Percentiles rank a stretch among this genome's conserved stretches.
phyloP scores from a whole-genome alignment of 257 asterid species.

The Thymus quinquecostatus region DNA sequence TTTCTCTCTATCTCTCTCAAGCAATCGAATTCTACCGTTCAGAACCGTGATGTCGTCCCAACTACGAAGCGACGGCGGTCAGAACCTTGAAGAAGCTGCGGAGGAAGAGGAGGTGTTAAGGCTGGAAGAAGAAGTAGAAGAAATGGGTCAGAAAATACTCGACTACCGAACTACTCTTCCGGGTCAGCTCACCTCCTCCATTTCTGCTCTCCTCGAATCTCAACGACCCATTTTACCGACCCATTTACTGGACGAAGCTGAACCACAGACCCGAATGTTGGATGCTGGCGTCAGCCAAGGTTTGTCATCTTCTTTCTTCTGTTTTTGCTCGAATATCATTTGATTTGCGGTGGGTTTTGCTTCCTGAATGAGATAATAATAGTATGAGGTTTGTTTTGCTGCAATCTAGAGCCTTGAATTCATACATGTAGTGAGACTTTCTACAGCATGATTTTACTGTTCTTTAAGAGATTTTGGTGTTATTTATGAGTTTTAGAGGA shows the following conservation, averaged over 20 bases:
- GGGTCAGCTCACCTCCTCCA: slow-evolving; percentile 51
- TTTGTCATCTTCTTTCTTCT: slow-evolving; percentile 14
- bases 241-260: slow-evolving; percentile 35
- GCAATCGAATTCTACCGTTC: slow-evolving; percentile 26
- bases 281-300: slow-evolving; percentile 42
- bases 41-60: slow-evolving; percentile 35
- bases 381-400: background rate
- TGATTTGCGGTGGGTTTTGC: background rate
- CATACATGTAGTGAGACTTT: background rate
- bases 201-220: slow-evolving; percentile 56
- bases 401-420: background rate
- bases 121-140: slow-evolving; percentile 59
- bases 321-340: background rate
- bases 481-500: background rate
- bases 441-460: background rate
- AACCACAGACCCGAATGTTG: slow-evolving; percentile 36
- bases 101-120: slow-evolving; percentile 41
- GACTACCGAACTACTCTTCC: slow-evolving; percentile 57
- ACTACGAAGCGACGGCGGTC: slow-evolving; percentile 36
- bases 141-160: slow-evolving; percentile 54
- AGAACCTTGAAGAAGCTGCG: slow-evolving; percentile 40
- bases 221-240: slow-evolving; percentile 48
- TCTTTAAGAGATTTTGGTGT: background rate
- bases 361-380: background rate
- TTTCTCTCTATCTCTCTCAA: background rate